Conservation (phyloP, 75 land plant species). For the Sequoiadendron giganteum region DNA sequence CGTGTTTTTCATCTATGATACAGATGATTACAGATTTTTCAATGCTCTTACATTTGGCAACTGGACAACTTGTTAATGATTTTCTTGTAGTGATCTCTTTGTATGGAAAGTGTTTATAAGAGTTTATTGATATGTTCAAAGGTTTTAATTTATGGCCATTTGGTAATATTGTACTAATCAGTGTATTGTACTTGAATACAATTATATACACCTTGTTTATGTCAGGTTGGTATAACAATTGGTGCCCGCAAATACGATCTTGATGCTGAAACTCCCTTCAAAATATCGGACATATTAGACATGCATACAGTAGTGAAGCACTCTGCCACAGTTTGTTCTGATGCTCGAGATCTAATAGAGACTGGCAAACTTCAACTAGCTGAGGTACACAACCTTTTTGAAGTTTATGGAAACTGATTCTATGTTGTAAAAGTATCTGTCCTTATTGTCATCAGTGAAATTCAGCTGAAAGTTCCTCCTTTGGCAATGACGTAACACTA, state of each 20-base stretch:
- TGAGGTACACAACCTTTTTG: conserved; percentile 44
- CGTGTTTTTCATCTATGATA: too few species aligned
- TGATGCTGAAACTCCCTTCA: conserved; percentile 62
- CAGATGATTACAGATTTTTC: not conserved
- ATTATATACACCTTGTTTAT: not conserved
- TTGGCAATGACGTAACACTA: not conserved
- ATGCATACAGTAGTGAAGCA: conserved; percentile 95
- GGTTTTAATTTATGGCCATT: not conserved
- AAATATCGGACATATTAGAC: conserved; percentile 72
- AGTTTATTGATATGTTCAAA: not conserved
- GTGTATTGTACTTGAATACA: not conserved
- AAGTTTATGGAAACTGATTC: not conserved
- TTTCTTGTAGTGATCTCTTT: not conserved
- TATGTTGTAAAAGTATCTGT: not conserved
- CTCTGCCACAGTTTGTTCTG: conserved; percentile 86
- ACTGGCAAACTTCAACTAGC: conserved; percentile 83
- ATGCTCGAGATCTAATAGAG: conserved; percentile 88
- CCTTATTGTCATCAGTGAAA: not conserved
- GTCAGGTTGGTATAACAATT: conserved; percentile 76
- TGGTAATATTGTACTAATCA: not conserved
- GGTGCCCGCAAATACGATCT: conserved; percentile 84
- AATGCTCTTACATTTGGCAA: not conserved
- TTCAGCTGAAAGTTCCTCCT: not conserved
- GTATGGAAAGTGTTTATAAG: not conserved
- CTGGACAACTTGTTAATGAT: not conserved